Conservation (phyloP, 2,329 filamentous ascomycete genomes). For the Geoglossum cookeanum region DNA sequence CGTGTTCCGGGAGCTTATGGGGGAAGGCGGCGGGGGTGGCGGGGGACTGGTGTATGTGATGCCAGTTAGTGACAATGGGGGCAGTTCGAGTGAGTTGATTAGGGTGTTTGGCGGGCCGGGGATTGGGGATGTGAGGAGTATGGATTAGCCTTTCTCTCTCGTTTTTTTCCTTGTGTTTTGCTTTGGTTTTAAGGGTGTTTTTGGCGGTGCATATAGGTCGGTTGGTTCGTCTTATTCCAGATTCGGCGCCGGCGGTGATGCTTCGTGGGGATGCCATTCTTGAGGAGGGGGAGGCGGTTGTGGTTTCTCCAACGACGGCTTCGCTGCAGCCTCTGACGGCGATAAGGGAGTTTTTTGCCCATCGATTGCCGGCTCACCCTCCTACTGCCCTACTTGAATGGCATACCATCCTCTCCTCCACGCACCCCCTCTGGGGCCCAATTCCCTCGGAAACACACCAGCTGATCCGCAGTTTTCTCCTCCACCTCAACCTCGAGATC, state of each 20-base stretch:
- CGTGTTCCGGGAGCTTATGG: constrained; percentile 47
- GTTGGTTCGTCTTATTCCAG: constrained; percentile 76
- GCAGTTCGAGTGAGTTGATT: constrained; percentile 82
- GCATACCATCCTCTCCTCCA: constrained; percentile 74
- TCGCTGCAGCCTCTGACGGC: constrained; percentile 34
- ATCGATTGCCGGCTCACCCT: constrained; percentile 50
- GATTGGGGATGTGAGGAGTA: constrained; percentile 51
- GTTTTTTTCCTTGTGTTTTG: not conserved
- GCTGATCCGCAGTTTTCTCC: constrained; percentile 58
- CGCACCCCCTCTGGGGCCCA: constrained; percentile 53
- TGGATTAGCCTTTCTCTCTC: not conserved
- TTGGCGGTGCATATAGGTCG: constrained; percentile 36
- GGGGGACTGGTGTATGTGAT: constrained; percentile 64
- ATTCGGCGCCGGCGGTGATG: constrained; percentile 22
- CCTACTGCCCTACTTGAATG: constrained; percentile 53
- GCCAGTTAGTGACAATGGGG: constrained; percentile 89
- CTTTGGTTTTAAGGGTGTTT: not conserved
- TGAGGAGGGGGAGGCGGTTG: constrained; percentile 11
- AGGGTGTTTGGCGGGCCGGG: constrained; percentile 88
- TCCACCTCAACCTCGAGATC: constrained; percentile 58
- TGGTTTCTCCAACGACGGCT: constrained; percentile 13
- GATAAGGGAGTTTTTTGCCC: constrained; percentile 71
- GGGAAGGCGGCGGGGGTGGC: constrained; percentile 45
- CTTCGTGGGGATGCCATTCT: constrained; percentile 4
- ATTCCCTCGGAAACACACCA: constrained; percentile 56